Percentiles rank a stretch among this genome's conserved stretches.
Evolutionary conservation across 2,329 filamentous ascomycete species (phyloP).

Genomic region (Phoma sp.): DNA sequence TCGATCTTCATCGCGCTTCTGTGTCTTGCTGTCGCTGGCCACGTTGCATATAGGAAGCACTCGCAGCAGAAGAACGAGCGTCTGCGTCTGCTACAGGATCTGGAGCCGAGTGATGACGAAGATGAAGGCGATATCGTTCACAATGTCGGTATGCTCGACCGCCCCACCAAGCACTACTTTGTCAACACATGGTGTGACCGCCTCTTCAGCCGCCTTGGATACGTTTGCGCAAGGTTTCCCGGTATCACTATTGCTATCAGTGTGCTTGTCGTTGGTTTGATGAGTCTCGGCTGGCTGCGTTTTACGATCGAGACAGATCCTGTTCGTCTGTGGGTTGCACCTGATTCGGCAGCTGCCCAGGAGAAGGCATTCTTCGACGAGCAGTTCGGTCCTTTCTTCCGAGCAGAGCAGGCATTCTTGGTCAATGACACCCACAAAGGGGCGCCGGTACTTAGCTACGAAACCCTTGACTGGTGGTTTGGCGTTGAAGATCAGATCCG

Average conservation of each 20-base stretch:
- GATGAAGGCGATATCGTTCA: conserved; percentile 87
- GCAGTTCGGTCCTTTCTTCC: conserved; percentile 95
- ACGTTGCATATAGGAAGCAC: conserved; percentile 77
- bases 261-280: conserved; percentile 73
- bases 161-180: conserved; percentile 77
- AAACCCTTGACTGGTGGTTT: conserved; percentile 93
- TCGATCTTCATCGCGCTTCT: conserved; percentile 73
- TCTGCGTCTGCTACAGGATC: conserved; percentile 84
- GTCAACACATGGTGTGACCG: conserved; percentile 83
- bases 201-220: conserved; percentile 80
- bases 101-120: conserved; percentile 85
- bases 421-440: conserved; percentile 80
- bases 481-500: conserved; percentile 81
- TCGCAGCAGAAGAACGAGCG: conserved; percentile 77
- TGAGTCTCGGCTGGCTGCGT: conserved; percentile 86
- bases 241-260: conserved; percentile 79
- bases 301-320: conserved; percentile 93
- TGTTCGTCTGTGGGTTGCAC: conserved; percentile 94
- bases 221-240: conserved; percentile 81
- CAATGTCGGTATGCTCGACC: conserved; percentile 76
- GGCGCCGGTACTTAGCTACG: conserved; percentile 81
- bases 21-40: conserved; percentile 70
- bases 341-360: conserved; percentile 84
- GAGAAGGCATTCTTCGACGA: conserved; percentile 94
- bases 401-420: conserved; percentile 89